These are phyloP conservation scores for Aspergillus sp. DNA, from an alignment of 2,329 filamentous ascomycete species.

Conservation along the genomic window DNA sequence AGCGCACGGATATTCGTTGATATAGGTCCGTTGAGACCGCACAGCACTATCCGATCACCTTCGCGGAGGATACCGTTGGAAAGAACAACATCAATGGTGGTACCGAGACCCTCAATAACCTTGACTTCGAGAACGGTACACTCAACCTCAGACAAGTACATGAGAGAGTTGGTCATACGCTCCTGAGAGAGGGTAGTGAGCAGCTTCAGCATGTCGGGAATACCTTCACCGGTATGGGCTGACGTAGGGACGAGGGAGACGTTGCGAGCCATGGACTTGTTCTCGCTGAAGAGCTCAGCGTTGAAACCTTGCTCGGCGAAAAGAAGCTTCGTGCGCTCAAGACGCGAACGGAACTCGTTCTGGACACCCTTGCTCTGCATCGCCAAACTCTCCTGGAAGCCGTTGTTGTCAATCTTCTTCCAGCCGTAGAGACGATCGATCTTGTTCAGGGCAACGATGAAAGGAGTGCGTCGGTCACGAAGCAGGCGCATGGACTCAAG, in stretches of 20 bases:
- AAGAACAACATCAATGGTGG: conserved; percentile 95
- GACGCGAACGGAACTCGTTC: conserved; percentile 88
- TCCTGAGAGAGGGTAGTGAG: conserved; percentile 91
- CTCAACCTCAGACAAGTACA: conserved; percentile 98
- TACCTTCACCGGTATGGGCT: conserved; percentile 97
- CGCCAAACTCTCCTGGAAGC: conserved; percentile 88
- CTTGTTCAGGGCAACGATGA: conserved; percentile 99
- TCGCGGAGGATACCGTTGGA: conserved; percentile 95
- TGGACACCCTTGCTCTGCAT: conserved; percentile 92
- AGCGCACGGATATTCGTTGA: conserved; percentile 93
- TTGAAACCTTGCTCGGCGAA: conserved; percentile 98
- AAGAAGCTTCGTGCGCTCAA: conserved; percentile 88
- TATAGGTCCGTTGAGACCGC: conserved; percentile 95
- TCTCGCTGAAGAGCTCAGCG: conserved; percentile 94
- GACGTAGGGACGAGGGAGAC: conserved; percentile 98
- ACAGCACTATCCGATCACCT: conserved; percentile 92
- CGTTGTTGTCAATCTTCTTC: conserved; percentile 99
- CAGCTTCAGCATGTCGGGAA: conserved; percentile 97
- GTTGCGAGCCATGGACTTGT: conserved; percentile 92
- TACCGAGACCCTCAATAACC: conserved; percentile 97
- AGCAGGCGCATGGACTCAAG: conserved; percentile 96
- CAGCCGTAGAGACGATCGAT: conserved; percentile 99
- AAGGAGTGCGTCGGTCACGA: conserved; percentile 91
- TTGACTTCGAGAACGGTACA: conserved; percentile 98
- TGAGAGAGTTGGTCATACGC: conserved; percentile 93